Base-by-base conservation (phyloP, 495 filamentous ascomycete genomes). In the Annulohypoxylon moriforme region DNA sequence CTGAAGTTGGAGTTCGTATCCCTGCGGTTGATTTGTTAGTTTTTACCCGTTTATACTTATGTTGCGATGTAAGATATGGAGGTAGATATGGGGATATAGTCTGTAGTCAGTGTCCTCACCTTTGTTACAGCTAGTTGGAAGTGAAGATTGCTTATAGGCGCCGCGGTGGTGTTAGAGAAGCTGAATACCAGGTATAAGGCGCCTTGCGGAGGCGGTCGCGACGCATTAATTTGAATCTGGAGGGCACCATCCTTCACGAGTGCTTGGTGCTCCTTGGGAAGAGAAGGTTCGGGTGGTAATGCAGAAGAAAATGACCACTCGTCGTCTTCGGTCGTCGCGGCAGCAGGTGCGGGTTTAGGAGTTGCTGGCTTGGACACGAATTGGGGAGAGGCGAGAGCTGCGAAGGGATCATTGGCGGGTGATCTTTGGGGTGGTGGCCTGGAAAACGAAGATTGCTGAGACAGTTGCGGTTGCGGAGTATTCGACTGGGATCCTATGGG, bases 221-320 rank as follows among this genome's bases (percentile, higher is more conserved):
- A 77, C 1, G 84, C 87, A 36, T 83, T 68, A 64, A 89, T 72
- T n/a, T 86, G 78, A 68, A 89, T 84, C 52, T 81, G 78, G n/a
- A 91, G 69, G 38, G 68, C 77, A 0, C 82, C 84, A 56, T 87
- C 82, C 73, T 82, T 84, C 40, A 89, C 81, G 4, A 77, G 56
- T 29, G 81, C 78, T 24, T 81, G 81, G 65, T 88, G 83, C 59
- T 85, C 80, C 42, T 62, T 81, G 0, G 87, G 82, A 25, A 79
- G 75, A 10, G 80, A 75, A 1, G 78, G 65, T 55, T 89, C 87
- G 27, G 91, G 88, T 0, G 94, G 94, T 2, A 98, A 82, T 0
- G 96, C 92, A 4, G 96, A 98, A 7, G 92, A 86, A 75, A 98
- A 99, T 36, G 89, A 89, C 96, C 96, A 99, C 73, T 99, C 96